Conservation (phyloP, 352 stramenopile species). For the Peronospora destructor region DNA sequence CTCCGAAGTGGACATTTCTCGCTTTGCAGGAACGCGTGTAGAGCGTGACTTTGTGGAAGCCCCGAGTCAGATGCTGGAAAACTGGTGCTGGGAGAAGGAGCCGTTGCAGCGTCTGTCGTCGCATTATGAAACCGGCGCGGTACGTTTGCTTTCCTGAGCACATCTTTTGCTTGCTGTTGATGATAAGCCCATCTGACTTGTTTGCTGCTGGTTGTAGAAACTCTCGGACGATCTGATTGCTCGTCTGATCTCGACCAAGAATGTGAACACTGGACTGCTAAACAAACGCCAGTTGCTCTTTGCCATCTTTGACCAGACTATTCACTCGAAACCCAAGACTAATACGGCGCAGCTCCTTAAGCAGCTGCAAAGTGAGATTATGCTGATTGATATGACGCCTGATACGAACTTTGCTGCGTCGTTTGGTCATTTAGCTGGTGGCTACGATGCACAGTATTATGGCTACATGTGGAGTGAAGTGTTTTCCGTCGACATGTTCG, state of each 20-base stretch:
- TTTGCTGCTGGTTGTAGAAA: constrained; percentile 33
- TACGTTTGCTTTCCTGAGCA: constrained; percentile 8
- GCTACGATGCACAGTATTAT: constrained; percentile 79
- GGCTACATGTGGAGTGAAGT: constrained; percentile 90
- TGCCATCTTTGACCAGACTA: constrained; percentile 80
- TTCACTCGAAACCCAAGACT: constrained; percentile 75
- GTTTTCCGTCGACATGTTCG: constrained; percentile 88
- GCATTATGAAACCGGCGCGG: constrained; percentile 71
- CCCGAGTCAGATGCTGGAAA: constrained; percentile 89
- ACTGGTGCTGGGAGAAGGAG: constrained; percentile 87
- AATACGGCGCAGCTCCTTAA: constrained; percentile 76
- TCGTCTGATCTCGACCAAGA: constrained; percentile 80
- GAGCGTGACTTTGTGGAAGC: constrained; percentile 88
- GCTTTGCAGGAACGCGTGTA: constrained; percentile 69
- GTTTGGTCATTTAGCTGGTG: constrained; percentile 76
- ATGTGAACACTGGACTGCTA: constrained; percentile 71
- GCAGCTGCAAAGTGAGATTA: constrained; percentile 79
- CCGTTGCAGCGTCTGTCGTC: constrained; percentile 79
- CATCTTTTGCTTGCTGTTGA: neutral
- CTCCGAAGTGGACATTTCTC: constrained; percentile 69
- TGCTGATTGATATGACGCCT: constrained; percentile 82
- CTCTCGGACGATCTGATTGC: constrained; percentile 78
- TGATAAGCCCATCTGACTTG: constrained; percentile 3
- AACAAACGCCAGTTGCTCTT: constrained; percentile 83
- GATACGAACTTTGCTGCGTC: constrained; percentile 79